Evolutionary conservation across 768 basidiomycete genomes (phyloP).

Genomic region (Mycena capillaripes): DNA sequence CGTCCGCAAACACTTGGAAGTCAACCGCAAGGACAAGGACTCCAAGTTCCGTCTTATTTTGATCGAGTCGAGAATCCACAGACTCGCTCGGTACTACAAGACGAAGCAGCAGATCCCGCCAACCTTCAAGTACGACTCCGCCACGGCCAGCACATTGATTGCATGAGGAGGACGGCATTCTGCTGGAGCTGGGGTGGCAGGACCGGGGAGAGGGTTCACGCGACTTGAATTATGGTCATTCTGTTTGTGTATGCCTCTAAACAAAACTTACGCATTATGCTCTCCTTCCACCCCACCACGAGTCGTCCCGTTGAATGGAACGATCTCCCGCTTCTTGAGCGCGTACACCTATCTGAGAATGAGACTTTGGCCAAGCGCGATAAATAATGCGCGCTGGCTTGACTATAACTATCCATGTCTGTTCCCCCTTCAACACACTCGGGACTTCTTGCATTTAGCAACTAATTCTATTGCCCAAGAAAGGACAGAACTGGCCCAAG

Average conservation of each 20-base stretch:
- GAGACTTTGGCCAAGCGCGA: too few relatives aligned
- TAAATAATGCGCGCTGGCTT: too few relatives aligned
- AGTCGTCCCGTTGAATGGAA: not conserved
- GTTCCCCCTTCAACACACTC: too few relatives aligned
- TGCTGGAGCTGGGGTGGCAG: slow-evolving; percentile 11
- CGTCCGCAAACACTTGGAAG: slow-evolving; percentile 98
- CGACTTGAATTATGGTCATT: slow-evolving; percentile 34
- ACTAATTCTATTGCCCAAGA: too few relatives aligned
- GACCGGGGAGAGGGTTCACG: slow-evolving; percentile 17
- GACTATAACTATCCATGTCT: too few relatives aligned
- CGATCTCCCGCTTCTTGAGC: not conserved
- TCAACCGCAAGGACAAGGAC: slow-evolving; percentile 99
- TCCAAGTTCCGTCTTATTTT: slow-evolving; percentile 95
- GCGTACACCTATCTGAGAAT: not conserved
- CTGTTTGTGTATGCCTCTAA: slow-evolving; percentile 37
- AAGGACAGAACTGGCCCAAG: too few relatives aligned
- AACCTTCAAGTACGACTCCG: slow-evolving; percentile 98
- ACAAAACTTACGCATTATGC: slow-evolving; percentile 37
- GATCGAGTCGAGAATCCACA: slow-evolving; percentile 99
- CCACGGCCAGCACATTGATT: slow-evolving; percentile 92
- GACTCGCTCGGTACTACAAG: slow-evolving; percentile 98
- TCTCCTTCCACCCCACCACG: not conserved
- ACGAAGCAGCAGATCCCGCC: slow-evolving; percentile 97
- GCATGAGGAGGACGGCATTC: slow-evolving; percentile 62
- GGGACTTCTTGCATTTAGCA: too few relatives aligned